Evolutionary conservation across 768 basidiomycete genomes (phyloP).

Genomic region (Naematelia aurantialba): DNA sequence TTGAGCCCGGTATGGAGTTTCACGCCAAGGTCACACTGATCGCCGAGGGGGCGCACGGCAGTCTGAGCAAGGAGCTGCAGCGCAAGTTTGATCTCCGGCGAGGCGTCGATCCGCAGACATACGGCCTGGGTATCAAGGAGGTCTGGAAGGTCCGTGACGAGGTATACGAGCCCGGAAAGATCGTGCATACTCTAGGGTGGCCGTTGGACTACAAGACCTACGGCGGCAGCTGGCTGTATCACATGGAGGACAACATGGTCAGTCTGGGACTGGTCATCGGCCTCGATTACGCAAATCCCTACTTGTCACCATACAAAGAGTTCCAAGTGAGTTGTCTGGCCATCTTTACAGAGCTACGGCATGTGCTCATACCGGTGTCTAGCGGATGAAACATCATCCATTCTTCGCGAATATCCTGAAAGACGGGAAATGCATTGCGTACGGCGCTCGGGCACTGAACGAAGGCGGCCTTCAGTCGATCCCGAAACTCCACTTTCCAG

Average conservation of each 20-base stretch:
- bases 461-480: conserved; percentile 93
- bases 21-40: conserved; percentile 84
- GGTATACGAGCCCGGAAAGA: conserved; percentile 66
- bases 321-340: conserved; percentile 68
- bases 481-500: conserved; percentile 82
- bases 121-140: conserved; percentile 93
- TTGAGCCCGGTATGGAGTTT: conserved; percentile 96
- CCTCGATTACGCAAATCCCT: conserved; percentile 91
- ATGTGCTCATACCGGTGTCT: conserved; percentile 6
- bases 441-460: conserved; percentile 82
- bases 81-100: conserved; percentile 68
- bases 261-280: conserved; percentile 88
- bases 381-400: conserved; percentile 95
- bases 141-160: conserved; percentile 82
- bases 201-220: conserved; percentile 78
- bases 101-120: conserved; percentile 81
- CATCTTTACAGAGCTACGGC: conserved; percentile 5
- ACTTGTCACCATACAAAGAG: conserved; percentile 84
- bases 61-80: conserved; percentile 74
- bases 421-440: conserved; percentile 74
- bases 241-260: conserved; percentile 88
- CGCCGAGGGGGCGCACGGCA: conserved; percentile 93
- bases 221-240: conserved; percentile 92
- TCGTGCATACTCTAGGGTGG: conserved; percentile 94
- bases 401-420: conserved; percentile 78